Evolutionary conservation across 1,284 basidiomycete species (phyloP).

Genomic region (Ceratobasidium sp.): DNA sequence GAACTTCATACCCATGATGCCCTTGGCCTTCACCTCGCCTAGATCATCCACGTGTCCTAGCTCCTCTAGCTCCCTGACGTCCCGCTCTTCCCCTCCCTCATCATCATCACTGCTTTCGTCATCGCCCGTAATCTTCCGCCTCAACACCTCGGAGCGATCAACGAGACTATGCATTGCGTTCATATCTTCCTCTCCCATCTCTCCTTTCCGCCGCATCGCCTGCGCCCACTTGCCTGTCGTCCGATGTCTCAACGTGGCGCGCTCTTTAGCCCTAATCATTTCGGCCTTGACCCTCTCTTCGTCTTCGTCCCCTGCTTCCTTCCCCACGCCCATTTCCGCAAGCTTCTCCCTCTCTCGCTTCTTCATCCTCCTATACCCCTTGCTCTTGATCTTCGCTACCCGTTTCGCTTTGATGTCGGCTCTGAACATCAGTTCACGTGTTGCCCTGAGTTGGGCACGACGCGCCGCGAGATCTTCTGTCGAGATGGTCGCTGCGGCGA

Average conservation of each 20-base stretch:
- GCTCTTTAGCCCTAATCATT: slow-evolving; percentile 77
- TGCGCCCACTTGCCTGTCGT: slow-evolving; percentile 82
- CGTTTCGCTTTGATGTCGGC: slow-evolving; percentile 91
- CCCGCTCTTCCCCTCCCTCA: slow-evolving; percentile 57
- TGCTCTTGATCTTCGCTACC: slow-evolving; percentile 94
- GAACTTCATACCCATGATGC: slow-evolving; percentile 90
- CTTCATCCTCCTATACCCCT: slow-evolving; percentile 86
- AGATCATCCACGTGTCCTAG: slow-evolving; percentile 48
- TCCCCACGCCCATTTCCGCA: slow-evolving; percentile 60
- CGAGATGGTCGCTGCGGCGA: slow-evolving; percentile 49
- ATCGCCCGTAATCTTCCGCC: slow-evolving; percentile 72
- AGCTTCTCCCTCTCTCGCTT: slow-evolving; percentile 76
- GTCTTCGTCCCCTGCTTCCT: slow-evolving; percentile 60
- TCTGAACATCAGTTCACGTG: slow-evolving; percentile 93
- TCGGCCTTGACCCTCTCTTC: slow-evolving; percentile 73
- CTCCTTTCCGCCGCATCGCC: slow-evolving; percentile 62
- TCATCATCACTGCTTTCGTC: slow-evolving; percentile 56
- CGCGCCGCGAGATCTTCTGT: slow-evolving; percentile 80
- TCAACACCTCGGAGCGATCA: slow-evolving; percentile 71
- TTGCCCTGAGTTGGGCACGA: slow-evolving; percentile 80
- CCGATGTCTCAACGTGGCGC: slow-evolving; percentile 85
- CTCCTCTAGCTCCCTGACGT: slow-evolving; percentile 57
- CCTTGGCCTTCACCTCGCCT: slow-evolving; percentile 58
- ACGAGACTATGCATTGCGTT: slow-evolving; percentile 81
- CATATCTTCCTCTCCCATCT: slow-evolving; percentile 68